These are phyloP conservation scores for Linaria vulgaris DNA, from an alignment of 257 asterid genomes.

Conservation along the genomic window DNA sequence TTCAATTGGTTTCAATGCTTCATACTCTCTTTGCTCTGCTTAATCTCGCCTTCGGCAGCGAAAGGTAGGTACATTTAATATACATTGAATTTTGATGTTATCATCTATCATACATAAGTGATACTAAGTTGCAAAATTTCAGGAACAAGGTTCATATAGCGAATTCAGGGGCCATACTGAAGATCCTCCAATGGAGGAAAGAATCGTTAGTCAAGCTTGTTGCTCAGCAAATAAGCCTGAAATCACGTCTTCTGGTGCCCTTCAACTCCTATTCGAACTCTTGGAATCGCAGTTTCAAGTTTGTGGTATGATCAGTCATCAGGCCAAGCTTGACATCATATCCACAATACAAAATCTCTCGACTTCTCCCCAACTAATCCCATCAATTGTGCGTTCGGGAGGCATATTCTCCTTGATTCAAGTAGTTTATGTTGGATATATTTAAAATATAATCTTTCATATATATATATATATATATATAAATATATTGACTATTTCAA, in stretches of 20 bases:
- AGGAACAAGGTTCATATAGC: conserved; percentile 64
- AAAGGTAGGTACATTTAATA: conserved; percentile 43
- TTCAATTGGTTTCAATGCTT: conserved; percentile 62
- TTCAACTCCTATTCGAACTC: conserved; percentile 45
- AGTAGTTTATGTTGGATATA: too few relatives aligned
- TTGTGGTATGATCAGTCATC: conserved; percentile 35
- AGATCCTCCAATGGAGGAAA: conserved; percentile 50
- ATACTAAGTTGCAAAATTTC: conserved; percentile 23
- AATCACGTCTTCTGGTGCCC: conserved; percentile 62
- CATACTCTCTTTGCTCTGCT: conserved; percentile 61
- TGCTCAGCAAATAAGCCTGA: conserved; percentile 60
- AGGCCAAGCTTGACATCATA: conserved; percentile 56
- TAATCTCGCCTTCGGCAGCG: conserved; percentile 68
- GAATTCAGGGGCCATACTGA: conserved; percentile 50
- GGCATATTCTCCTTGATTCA: conserved; percentile 39
- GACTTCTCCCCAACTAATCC: conserved; percentile 43
- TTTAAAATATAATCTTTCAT: too few relatives aligned
- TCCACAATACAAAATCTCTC: conserved; percentile 71
- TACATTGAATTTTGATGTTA: not conserved
- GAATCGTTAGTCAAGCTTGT: conserved; percentile 43
- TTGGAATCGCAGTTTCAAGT: conserved; percentile 34
- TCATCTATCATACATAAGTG: not conserved
- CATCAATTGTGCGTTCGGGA: conserved; percentile 47
- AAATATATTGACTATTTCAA: too few relatives aligned
- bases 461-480: too few relatives aligned